Percentiles rank a stretch among this genome's conserved stretches.
phyloP scores from a whole-genome alignment of 2,329 filamentous ascomycete genomes.

The Neofusicoccum ribis region DNA sequence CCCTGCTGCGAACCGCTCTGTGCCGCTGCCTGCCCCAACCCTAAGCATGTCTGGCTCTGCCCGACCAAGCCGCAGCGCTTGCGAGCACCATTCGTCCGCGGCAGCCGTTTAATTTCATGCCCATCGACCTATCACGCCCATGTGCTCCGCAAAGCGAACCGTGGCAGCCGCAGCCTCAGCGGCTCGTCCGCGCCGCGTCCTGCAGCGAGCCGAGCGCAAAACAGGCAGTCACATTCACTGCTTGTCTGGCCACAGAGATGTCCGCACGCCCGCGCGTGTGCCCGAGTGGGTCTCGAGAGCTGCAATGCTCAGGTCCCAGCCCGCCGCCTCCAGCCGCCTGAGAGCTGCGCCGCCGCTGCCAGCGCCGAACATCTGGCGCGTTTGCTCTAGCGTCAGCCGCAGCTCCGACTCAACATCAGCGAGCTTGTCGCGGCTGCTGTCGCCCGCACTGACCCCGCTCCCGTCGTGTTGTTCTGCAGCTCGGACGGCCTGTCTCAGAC shows the following conservation, averaged over 20 bases:
- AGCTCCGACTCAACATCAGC: constrained; percentile 18
- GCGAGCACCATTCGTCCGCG: neutral
- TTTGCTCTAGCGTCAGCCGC: constrained; percentile 37
- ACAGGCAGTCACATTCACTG: constrained; percentile 11
- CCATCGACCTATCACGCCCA: neutral
- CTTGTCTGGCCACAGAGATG: constrained; percentile 10
- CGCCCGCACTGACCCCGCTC: neutral
- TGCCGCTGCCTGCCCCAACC: neutral
- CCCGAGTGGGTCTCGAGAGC: constrained; percentile 67
- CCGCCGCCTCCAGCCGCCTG: constrained; percentile 34
- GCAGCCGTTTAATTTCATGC: constrained; percentile 6
- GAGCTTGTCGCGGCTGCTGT: neutral
- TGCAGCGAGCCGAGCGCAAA: constrained; percentile 2
- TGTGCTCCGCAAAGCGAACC: too few relatives aligned
- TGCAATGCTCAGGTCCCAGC: constrained; percentile 67
- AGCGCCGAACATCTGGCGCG: constrained; percentile 46
- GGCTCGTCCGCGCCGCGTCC: neutral
- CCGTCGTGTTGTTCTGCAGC: neutral
- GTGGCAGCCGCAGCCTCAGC: neutral
- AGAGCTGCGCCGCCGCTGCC: constrained; percentile 6
- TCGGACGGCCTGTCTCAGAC: neutral
- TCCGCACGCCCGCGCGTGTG: constrained; percentile 25
- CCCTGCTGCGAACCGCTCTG: neutral
- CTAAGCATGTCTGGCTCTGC: neutral
- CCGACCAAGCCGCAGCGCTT: neutral